Evolutionary conservation across 352 stramenopile genomes (phyloP).

Genomic region (Phytophthora fragariaefolia): DNA sequence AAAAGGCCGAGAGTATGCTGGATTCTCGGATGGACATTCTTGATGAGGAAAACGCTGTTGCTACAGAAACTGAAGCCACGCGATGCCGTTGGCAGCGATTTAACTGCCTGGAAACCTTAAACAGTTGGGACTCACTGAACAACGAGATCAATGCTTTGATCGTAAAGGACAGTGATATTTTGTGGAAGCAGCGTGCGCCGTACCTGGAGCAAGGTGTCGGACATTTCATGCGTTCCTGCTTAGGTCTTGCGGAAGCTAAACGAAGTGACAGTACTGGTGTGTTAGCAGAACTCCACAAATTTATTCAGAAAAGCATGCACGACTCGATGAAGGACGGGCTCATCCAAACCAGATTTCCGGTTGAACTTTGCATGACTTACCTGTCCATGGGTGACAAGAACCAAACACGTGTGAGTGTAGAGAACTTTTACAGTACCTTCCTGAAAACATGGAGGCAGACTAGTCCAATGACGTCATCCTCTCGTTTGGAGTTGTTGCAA

Average conservation of each 20-base stretch:
- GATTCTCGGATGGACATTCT: conserved; percentile 48
- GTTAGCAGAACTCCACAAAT: conserved; percentile 33
- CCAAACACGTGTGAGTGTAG: conserved; percentile 58
- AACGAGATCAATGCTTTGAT: conserved; percentile 43
- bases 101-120: conserved; percentile 68
- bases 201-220: conserved; percentile 75
- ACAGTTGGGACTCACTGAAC: conserved; percentile 71
- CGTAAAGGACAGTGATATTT: conserved; percentile 31
- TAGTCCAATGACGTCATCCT: conserved; percentile 48
- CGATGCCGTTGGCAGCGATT: conserved; percentile 73
- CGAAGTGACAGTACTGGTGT: background rate
- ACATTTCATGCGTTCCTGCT: conserved; percentile 52
- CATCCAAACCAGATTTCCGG: conserved; percentile 51
- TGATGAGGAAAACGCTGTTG: conserved; percentile 33
- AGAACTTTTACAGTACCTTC: conserved; percentile 64
- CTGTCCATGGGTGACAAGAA: conserved; percentile 53
- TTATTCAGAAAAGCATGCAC: conserved; percentile 33
- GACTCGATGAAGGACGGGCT: conserved; percentile 46
- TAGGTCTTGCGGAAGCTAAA: conserved; percentile 42
- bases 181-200: conserved; percentile 68
- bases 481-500: conserved; percentile 67
- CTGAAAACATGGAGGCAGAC: conserved; percentile 67
- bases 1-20: conserved; percentile 64
- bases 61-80: conserved; percentile 48
- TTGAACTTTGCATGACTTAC: conserved; percentile 57